Percentiles rank a stretch among this genome's conserved stretches.
Evolutionary conservation across 2,329 filamentous ascomycete genomes (phyloP).

Genomic region (Penicillium vulpinum): DNA sequence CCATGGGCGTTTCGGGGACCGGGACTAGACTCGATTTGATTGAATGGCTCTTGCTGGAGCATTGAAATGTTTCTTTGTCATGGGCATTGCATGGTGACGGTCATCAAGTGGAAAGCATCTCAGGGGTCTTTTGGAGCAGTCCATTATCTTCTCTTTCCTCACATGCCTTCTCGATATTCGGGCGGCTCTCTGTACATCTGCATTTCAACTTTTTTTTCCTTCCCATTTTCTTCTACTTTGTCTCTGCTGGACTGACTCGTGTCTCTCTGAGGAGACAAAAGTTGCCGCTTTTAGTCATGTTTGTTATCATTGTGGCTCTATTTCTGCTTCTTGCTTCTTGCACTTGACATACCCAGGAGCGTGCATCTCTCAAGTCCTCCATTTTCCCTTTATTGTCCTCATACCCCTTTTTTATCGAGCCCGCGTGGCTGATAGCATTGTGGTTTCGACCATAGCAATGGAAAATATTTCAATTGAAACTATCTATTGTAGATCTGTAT

Average conservation of each 20-base stretch:
- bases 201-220: slow-evolving; percentile 18
- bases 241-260: slow-evolving; percentile 15
- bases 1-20: slow-evolving; percentile 38
- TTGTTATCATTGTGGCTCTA: slow-evolving; percentile 10
- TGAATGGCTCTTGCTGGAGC: slow-evolving; percentile 32
- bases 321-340: slow-evolving; percentile 11
- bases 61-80: slow-evolving; percentile 36
- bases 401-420: slow-evolving; percentile 12
- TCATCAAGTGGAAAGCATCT: slow-evolving; percentile 36
- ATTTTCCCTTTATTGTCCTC: slow-evolving; percentile 9
- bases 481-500: background rate
- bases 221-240: slow-evolving; percentile 15
- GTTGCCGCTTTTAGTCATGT: background rate
- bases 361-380: slow-evolving; percentile 24
- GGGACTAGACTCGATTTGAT: slow-evolving; percentile 39
- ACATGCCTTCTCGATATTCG: slow-evolving; percentile 2
- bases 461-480: slow-evolving; percentile 6
- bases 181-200: slow-evolving; percentile 14
- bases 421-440: slow-evolving; percentile 9
- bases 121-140: slow-evolving; percentile 31
- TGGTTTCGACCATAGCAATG: slow-evolving; percentile 10
- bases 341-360: slow-evolving; percentile 21
- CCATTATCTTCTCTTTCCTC: slow-evolving; percentile 20
- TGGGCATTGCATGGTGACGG: slow-evolving; percentile 28
- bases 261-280: slow-evolving; percentile 5